These are phyloP conservation scores for Saccharomycopsis malanga DNA, from an alignment of 805 yeast genomes.

Conservation along the genomic window DNA sequence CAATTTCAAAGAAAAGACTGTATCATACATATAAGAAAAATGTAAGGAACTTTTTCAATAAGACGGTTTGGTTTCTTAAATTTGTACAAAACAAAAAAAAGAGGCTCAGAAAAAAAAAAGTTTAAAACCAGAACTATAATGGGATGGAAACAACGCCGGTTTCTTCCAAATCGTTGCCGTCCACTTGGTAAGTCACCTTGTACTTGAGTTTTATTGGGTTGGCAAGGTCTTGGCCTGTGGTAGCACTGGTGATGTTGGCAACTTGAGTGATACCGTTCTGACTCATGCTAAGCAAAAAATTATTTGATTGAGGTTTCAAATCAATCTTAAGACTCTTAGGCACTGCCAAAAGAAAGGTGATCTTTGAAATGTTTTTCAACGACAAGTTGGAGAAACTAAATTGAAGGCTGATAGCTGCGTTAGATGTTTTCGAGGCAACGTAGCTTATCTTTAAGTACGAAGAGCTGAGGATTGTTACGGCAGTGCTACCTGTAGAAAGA, in stretches of 20 bases:
- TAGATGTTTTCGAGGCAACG: constrained; percentile 32
- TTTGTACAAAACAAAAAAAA: no score
- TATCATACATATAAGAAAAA: no score
- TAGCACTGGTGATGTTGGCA: constrained; percentile 30
- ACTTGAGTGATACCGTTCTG: constrained; percentile 49
- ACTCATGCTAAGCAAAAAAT: constrained; percentile 40
- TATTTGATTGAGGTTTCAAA: constrained; percentile 57
- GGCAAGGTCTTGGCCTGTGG: constrained; percentile 8
- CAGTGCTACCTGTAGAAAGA: constrained; percentile 24
- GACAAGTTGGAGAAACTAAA: constrained; percentile 46
- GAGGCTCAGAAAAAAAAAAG: no score
- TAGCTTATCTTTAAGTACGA: constrained; percentile 43
- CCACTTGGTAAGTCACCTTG: constrained; percentile 53
- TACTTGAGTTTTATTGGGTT: constrained; percentile 63
- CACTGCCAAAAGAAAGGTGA: constrained; percentile 62
- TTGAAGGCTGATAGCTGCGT: constrained; percentile 30
- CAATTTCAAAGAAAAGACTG: not conserved
- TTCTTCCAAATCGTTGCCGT: constrained; percentile 44
- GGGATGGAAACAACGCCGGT: constrained; percentile 17
- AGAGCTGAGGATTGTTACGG: constrained; percentile 36
- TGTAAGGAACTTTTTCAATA: not conserved
- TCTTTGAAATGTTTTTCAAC: constrained; percentile 34
- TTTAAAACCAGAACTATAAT: no score
- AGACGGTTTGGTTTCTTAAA: no score
- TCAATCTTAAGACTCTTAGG: constrained; percentile 55